Percentiles rank a stretch among this genome's conserved stretches.
phyloP scores from a whole-genome alignment of 805 yeast species.

The Schwanniomyces sp. region DNA sequence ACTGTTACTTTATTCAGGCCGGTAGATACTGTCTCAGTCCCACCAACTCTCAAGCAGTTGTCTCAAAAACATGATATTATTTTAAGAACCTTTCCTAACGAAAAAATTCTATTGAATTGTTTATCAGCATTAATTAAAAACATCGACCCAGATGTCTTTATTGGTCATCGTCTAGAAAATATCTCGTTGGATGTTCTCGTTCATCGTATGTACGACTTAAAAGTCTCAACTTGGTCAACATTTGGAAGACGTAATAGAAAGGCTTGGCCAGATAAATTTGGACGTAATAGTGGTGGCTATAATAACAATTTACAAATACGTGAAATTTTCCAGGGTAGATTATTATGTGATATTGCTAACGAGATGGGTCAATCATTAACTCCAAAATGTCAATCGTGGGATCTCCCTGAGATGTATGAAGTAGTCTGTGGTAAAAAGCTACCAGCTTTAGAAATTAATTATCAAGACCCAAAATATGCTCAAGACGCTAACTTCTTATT shows the following conservation, averaged over 20 bases:
- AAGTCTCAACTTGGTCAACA: slow-evolving; percentile 73
- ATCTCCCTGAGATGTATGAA: slow-evolving; percentile 84
- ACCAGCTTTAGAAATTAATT: slow-evolving; percentile 68
- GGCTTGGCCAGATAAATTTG: slow-evolving; percentile 75
- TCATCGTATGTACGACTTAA: slow-evolving; percentile 75
- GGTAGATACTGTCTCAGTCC: slow-evolving; percentile 59
- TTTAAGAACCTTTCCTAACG: slow-evolving; percentile 66
- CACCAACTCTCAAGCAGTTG: slow-evolving; percentile 69
- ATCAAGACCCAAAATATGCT: slow-evolving; percentile 61
- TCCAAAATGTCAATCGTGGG: slow-evolving; percentile 92
- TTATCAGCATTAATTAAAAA: slow-evolving; percentile 68
- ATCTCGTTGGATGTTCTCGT: slow-evolving; percentile 76
- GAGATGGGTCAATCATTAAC: slow-evolving; percentile 94
- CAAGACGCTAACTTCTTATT: slow-evolving; percentile 67
- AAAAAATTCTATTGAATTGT: slow-evolving; percentile 70
- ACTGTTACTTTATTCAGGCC: slow-evolving; percentile 80
- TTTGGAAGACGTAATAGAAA: slow-evolving; percentile 81
- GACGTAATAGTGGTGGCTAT: slow-evolving; percentile 44
- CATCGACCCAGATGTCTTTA: slow-evolving; percentile 86
- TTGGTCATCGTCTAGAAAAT: slow-evolving; percentile 85
- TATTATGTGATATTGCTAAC: slow-evolving; percentile 89
- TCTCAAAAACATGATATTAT: slow-evolving; percentile 55
- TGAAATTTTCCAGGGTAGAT: slow-evolving; percentile 79
- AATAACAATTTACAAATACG: slow-evolving; percentile 57
- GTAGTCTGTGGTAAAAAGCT: slow-evolving; percentile 69